Base-by-base conservation (phyloP, 2,329 filamentous ascomycete species). In the Cercospora zeae-maydis region DNA sequence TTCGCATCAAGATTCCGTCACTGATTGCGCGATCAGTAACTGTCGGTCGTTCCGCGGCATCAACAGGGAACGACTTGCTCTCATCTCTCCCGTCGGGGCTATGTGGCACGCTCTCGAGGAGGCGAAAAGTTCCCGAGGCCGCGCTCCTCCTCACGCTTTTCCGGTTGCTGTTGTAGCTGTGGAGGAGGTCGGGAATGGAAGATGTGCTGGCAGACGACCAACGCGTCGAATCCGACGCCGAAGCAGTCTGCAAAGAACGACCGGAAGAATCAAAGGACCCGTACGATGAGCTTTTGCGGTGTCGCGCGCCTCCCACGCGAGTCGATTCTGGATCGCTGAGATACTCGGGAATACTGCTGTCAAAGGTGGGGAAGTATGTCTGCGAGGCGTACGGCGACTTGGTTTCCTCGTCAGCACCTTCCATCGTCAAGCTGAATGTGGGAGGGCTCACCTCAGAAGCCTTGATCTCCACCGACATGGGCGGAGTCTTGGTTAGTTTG, bases 171-270 rank as follows among this genome's bases (percentile, higher is more conserved):
- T 68, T 68, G 57, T 59, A 37, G 24, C 68, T 70, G 62, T 71
- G 72, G 33, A 73, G 49, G 11, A 75, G 63, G 33, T 74, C 73
- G 1, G 73, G 71, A 21, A 72, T 62, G 33, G 69, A 71, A 37
- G 47, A 67, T 8, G 69, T 63, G 11, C 72, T 73, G 21, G 70
- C 70, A 3, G 70, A 63, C 2, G 72, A 74, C 69, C 71, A 74
- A 6, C 73, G 66, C 4, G 63, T 67, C 7, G 63, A 67, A 1
- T 70, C 69, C 16, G 63, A 65, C 45, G 47, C 57, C 10, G 57
- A 59, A 4, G 49, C 34, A 8, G 58, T 63, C 10, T 59, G 63
- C 31, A 69, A 55, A 4, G 64, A 67, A 13, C 65, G 65, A 9
- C 62, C 61, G 21, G 62, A 67, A 59, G 69, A 71, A 11, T 72